Evolutionary conservation across 441 rosid genomes (phyloP), one percentile per base, ranked within the genome.

Genomic region (Corymbia citriodora): DNA sequence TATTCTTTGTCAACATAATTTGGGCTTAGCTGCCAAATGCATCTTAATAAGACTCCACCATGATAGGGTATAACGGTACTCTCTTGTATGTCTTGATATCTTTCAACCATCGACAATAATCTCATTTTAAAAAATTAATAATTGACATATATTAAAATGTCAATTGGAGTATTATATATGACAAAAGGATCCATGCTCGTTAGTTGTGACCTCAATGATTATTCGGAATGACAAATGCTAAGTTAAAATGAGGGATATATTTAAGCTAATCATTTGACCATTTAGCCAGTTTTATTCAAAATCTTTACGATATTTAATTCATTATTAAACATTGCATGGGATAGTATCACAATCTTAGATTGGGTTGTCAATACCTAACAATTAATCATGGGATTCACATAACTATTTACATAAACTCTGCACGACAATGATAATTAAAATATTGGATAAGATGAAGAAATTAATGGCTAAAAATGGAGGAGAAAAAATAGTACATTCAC

Each of bases 321-420:
- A 33, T 70, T 12, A 33, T 70, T 70, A 33, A 33, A 33, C 48
- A 70, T 70, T 17, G 48, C 33, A 33, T 70, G 16, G 13, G 2
- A 70, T 17, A 3, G 23, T 70, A 33, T 17, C 33, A 31, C 7
- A 70, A 31, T 70, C 25, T 70, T 17, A 70, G 19, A 70, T 33
- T 70, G 2, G 2, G 7, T 70, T 0, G 0, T 70, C 2, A 8
- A 7, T 33, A 33, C 7, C 5, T 7, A 9, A 31, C 10, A 17
- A 70, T 33, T 17, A 18, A 70, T 16, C 79, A 31, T 68, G 9
- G 45, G 45, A 40, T 40, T 40, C 45, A 40, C 45, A 40, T 40
- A 40, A 40, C 45, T 40, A 40, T 40, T 68, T 31, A 31, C 21
- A 16, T 31, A 18, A 3, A 68, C 79, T 8, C 0, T 31, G 3